Base-by-base conservation (phyloP, 2,329 filamentous ascomycete species). In the Zymoseptoria ardabiliae region DNA sequence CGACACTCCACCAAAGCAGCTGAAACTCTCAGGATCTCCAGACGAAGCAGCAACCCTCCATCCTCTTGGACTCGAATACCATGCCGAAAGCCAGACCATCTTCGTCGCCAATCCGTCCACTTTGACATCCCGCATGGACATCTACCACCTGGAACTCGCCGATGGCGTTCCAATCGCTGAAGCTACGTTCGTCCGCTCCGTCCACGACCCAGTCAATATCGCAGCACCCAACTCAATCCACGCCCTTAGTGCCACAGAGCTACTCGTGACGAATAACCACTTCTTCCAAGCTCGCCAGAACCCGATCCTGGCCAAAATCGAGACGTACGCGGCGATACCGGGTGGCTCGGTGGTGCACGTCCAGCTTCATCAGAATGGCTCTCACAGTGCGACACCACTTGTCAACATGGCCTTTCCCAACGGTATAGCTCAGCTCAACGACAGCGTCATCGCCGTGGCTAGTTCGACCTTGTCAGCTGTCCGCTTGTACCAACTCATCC, bases 241-340 rank as follows among this genome's bases (percentile, higher is more conserved):
- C 11, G 65, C 69, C 1, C 58, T 78, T 11, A 70, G 69, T 7
- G 63, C 61, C 30, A 65, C 66, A 4, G 70, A 72, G 30, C 56
- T 78, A 1, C 70, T 73, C 55, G 65, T 78, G 13, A 77, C 75
- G 17, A 78, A 78, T 58, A 76, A 79, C 64, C 76, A 78, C 63
- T 71, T 68, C 62, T 69, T 77, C 55, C 66, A 64, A 11, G 63
- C 71, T 0, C 62, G 68, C 7, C 50, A 65, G 1, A 66, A 68
- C 0, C 65, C 63, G 0, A 6, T 72, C 1, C 61, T 77, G 0
- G 68, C 69, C 2, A 69, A 71, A 28, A 30, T 77, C 2, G 77
- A 79, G 58, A 76, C 75, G 0, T 77, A 73, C 54, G 63, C 70
- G 0, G 72, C 67, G 0, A 56, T 72, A 1, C 73, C 76, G 0